These are phyloP conservation scores for Noccaea caerulescens DNA, from an alignment of 345 rosid genomes.

Conservation along the genomic window DNA sequence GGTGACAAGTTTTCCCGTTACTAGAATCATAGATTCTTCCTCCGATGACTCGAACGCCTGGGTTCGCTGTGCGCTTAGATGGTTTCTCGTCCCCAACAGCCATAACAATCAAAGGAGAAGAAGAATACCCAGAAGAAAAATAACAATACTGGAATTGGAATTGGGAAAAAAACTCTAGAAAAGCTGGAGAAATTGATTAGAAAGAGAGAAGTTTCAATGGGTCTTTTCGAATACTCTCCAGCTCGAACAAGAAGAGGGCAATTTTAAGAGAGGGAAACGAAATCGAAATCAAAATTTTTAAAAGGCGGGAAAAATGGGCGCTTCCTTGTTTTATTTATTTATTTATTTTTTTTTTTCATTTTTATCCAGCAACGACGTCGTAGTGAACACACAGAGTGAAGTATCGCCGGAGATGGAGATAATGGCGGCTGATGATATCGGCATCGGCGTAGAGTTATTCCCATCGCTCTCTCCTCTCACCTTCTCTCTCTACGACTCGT, in stretches of 20 bases:
- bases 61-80: conserved; percentile 29
- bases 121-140: not conserved
- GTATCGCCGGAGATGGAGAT: conserved; percentile 32
- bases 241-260: not conserved
- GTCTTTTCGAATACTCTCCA: not conserved
- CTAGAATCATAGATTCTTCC: conserved; percentile 61
- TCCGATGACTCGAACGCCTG: conserved; percentile 49
- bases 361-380: too few species aligned
- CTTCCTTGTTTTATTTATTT: not conserved
- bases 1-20: conserved; percentile 78
- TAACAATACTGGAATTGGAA: not conserved
- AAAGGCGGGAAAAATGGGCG: not conserved
- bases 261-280: conserved; percentile 6
- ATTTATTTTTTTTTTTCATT: too few species aligned
- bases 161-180: not conserved
- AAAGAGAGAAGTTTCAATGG: not conserved
- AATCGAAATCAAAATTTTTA: not conserved
- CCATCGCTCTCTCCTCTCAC: conserved; percentile 61
- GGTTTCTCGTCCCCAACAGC: conserved; percentile 22
- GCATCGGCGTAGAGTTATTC: conserved; percentile 54
- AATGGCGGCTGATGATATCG: conserved; percentile 52
- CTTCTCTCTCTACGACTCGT: conserved; percentile 57
- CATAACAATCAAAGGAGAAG: not conserved
- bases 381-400: not conserved
- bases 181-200: not conserved